Base-by-base conservation (phyloP, 1,284 basidiomycete species). In the Cryptococcus amylolentus region DNA sequence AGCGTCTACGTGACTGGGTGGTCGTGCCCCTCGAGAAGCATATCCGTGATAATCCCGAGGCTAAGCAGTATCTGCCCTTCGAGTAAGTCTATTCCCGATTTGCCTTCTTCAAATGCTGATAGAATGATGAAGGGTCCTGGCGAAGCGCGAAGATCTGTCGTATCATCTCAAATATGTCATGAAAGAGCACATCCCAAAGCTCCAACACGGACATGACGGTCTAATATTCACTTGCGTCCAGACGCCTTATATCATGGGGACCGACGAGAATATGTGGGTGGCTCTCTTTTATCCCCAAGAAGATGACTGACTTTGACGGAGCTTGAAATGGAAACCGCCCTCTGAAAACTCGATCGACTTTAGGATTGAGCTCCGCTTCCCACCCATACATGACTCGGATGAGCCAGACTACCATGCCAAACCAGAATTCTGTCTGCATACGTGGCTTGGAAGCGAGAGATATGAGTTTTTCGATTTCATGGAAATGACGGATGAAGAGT, bases 271-370 rank as follows among this genome's bases (percentile, higher is more conserved):
- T 63, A 94, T 98, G 93, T 95, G 58, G 65, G 87, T 78, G 14
- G 13, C 14, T 52, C 23, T 26, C 23, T 23, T 6, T 18, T 43
- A 9, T 39, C 10, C 31, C 41, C 23, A 26, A 9, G 53, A 51
- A 50, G 52, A 42, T 47, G 39, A 46, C 20, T n/a, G 23, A 40
- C 42, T 20, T 14, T 20, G 27, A 13, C 20, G 18, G 6, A 96
- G 92, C 63, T 77, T 97, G 66, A 99, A 99, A 76, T 99, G 96
- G 96, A 99, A 99, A 77, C 94, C 95, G 1, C 93, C 96, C 3
- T 89, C 88, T 3, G 96, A 98, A 71, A 99, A 99, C 76, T 93
- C 92, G 4, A 89, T 98, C 70, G 96, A 99, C 77, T 98, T 98
- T 81, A 91, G 91, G 72, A 86, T 98, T 13, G 83, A 94, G 52